Evolutionary conservation across 2,329 filamentous ascomycete species (phyloP), one percentile per base, ranked within the genome.

Genomic region (Aspergillus luchuensis): DNA sequence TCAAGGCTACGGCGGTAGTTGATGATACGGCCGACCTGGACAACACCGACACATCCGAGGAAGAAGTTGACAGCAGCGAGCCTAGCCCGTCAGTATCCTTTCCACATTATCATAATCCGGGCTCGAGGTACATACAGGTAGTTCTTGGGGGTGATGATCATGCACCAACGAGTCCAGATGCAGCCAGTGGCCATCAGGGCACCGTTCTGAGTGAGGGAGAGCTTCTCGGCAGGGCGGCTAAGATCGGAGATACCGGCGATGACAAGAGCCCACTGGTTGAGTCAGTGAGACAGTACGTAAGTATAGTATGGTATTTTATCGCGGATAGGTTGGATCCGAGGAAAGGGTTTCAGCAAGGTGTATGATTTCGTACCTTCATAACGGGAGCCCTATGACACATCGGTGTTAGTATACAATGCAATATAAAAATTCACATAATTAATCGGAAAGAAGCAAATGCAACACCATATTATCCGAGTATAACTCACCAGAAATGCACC

Each of bases 141-240:
- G 84, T 99, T 99, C 80, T 88, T 88, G 60, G 95, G 95, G 79
- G 88, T 92, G 81, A 99, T 99, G 78, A 99, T 90, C 75, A 98
- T 85, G 84, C 95, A 99, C 95, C 95, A 99, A 68, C 95, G 87
- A 49, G 95, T 99, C 95, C 95, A 99, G 85, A 99, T 99, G 67
- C 90, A 80, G 68, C 95, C 95, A 8, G 95, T 99, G 70, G 88
- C 88, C 74, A 91, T 95, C 69, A 99, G 86, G 61, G 95, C 94
- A 54, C 84, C 83, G 82, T 98, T 99, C 81, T 97, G 93, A 30
- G 91, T 95, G 64, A 97, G 82, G 43, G 93, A 97, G 69, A 99
- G 91, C 78, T 92, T 92, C 78, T 96, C 91, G 65, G 91, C 92
- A 33, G 95, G 95, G 69, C 95, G 92, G 64, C 89, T 85, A 77